Evolutionary conservation across 495 filamentous ascomycete genomes (phyloP).

Genomic region (Annulohypoxylon bovei): DNA sequence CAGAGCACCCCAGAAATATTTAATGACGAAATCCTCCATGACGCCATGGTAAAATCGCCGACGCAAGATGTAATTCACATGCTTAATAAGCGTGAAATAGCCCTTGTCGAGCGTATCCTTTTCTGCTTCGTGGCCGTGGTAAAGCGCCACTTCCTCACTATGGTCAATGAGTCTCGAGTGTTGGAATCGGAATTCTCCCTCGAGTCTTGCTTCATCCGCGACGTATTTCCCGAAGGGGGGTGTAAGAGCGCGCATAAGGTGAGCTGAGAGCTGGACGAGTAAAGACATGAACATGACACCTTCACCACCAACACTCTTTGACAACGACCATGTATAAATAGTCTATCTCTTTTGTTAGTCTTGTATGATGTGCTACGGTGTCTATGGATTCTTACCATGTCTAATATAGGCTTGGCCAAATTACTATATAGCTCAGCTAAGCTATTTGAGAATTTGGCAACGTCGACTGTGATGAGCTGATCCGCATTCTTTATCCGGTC

Average conservation of each 20-base stretch:
- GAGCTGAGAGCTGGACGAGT: conserved; percentile 90
- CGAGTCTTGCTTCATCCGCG: conserved; percentile 91
- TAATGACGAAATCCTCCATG: conserved; percentile 99
- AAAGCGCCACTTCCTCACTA: conserved; percentile 92
- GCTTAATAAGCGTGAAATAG: conserved; percentile 98
- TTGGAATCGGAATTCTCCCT: conserved; percentile 96
- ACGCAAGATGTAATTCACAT: conserved; percentile 94
- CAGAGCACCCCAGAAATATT: conserved; percentile 98
- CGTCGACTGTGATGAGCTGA: conserved; percentile 95
- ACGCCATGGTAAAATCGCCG: conserved; percentile 92
- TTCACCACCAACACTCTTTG: conserved; percentile 92
- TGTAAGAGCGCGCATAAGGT: conserved; percentile 91
- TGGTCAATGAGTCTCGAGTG: conserved; percentile 95
- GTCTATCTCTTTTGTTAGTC: conserved; percentile 49
- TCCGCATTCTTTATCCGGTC: conserved; percentile 99
- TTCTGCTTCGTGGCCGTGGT: conserved; percentile 92
- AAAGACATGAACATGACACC: conserved; percentile 93
- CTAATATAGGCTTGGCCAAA: conserved; percentile 92
- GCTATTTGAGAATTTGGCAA: conserved; percentile 94
- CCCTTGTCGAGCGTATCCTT: conserved; percentile 98
- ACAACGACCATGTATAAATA: conserved; percentile 94
- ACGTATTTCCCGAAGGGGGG: conserved; percentile 99
- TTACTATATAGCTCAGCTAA: conserved; percentile 96
- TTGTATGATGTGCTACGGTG: background rate
- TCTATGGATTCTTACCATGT: conserved; percentile 70